Evolutionary conservation across 495 filamentous ascomycete genomes (phyloP).

Genomic region (Penicillium nucicola): DNA sequence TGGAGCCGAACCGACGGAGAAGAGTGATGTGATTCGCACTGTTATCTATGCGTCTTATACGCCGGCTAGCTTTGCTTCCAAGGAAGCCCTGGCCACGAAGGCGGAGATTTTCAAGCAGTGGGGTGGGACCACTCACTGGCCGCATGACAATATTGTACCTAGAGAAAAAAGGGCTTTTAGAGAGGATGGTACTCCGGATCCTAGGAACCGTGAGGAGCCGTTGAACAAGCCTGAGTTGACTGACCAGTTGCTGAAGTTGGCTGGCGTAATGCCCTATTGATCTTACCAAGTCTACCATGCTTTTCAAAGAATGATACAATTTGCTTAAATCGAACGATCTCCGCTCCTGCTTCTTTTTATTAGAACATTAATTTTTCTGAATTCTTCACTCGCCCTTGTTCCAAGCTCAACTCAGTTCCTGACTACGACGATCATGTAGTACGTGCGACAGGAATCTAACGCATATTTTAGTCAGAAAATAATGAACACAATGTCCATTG

Average conservation of each 20-base stretch:
- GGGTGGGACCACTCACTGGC: conserved; percentile 35
- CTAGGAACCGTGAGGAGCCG: conserved; percentile 4
- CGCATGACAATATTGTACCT: conserved; percentile 16
- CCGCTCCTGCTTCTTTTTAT: too few species aligned
- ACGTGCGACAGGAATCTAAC: too few species aligned
- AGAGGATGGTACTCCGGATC: background rate
- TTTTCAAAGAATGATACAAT: too few species aligned
- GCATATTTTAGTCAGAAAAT: too few species aligned
- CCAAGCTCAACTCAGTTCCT: too few species aligned
- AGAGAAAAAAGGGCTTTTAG: background rate
- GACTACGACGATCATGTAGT: too few species aligned
- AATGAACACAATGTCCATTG: too few species aligned
- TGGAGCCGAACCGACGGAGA: conserved; percentile 2
- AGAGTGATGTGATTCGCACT: conserved; percentile 14
- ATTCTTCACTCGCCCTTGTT: too few species aligned
- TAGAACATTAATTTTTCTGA: too few species aligned
- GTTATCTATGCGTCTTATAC: conserved; percentile 29
- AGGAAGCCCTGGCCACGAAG: conserved; percentile 24
- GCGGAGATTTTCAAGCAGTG: conserved; percentile 15
- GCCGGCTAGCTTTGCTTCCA: conserved; percentile 22
- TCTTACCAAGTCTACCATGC: too few species aligned
- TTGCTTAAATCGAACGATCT: too few species aligned
- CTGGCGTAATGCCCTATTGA: conserved; percentile 4
- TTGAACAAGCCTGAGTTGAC: conserved; percentile 7
- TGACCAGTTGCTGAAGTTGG: conserved; percentile 6